Evolutionary conservation across 495 filamentous ascomycete species (phyloP), one percentile per base, ranked within the genome.

Genomic region (Penicillium samsonianum): DNA sequence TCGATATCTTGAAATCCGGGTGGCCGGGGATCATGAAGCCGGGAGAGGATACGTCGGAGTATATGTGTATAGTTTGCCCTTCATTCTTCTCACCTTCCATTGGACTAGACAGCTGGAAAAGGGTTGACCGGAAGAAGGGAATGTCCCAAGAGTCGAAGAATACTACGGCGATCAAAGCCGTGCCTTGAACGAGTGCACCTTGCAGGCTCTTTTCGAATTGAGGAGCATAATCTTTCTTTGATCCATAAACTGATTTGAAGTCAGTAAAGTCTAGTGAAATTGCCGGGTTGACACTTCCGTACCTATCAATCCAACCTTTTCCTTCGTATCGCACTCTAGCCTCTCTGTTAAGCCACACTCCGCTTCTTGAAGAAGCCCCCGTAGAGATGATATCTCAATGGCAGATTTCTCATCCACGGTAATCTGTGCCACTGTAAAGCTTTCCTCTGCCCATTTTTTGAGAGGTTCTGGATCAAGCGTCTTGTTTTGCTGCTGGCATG

Each of bases 381-480:
- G 52, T 2, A 60, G 17, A 38, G 37, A n/a, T 30, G 33, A 11
- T 31, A 50, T 40, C 11, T 62, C 37, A 9, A 22, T 44, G 31
- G 50, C 60, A 22, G 54, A 54, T 10, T 60, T 49, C 2, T 26
- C 16, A 50, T 68, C 65, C 2, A 71, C 17, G 0, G 62, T 67
- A 16, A 73, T 57, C 49, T 72, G 67, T 0, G 42, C 67, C 1
- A 73, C 69, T 5, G 65, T 54, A 53, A 71, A 76, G 42, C 73
- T 70, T 56, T 76, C 73, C 56, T 76, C 73, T 1, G 70, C 72
- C 73, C 73, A 76, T 58, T 77, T 77, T 58, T 67, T 58, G 14
- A 70, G 22, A 0, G 72, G 72, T 26, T 66, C 62, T 22, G 72
- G 72, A 25, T 74, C 72, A 7, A 74, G 53, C 31, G 58, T 65